Evolutionary conservation across 225 moss, liverwort and hornwort genomes (phyloP), one percentile per base, ranked within the genome.

Genomic region (Bryum argenteum): DNA sequence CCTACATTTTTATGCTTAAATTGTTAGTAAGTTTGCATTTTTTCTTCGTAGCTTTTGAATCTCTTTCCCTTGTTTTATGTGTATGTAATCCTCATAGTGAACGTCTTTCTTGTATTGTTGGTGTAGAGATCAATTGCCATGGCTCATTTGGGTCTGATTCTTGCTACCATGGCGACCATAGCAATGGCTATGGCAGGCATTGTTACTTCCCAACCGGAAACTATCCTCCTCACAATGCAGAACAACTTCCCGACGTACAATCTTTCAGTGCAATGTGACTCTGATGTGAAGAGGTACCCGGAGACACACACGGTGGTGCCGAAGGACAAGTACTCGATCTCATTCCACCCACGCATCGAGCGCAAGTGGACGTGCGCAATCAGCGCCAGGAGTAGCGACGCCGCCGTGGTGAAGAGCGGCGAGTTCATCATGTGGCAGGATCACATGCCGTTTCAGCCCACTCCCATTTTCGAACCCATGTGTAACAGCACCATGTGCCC

Each of bases 211-310:
- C 2, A 13, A 13, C 2, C 15, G 1, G 6, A 21, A 39, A 51
- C 18, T 2, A 13, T 51, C 14, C 6, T 40, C 19, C 10, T 75
- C 67, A 38, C 40, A 8, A 67, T 75, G 40, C 18, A 50, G 5
- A 59, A 67, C 41, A 59, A 15, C 67, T 67, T 51, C 22, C 18
- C 18, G 6, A 9, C 12, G 39, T 38, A 23, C 51, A 58, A 58
- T 10, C 51, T 74, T 23, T 58, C 40, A 8, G n/a, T 66, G 18
- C 40, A 66, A n/a, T 74, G 74, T 6, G 40, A 66, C 59, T 50
- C 23, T 14, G 12, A 66, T 14, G 2, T 40, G 9, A 39, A 20
- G 17, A 1, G 11, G 12, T 39, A 53, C 20, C 53, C 9, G 1
- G 13, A 22, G 11, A 23, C 23, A 38, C 66, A 66, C 40, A 20